These are phyloP conservation scores for Gremmenia infestans DNA, from an alignment of 2,329 filamentous ascomycete species.

Conservation along the genomic window DNA sequence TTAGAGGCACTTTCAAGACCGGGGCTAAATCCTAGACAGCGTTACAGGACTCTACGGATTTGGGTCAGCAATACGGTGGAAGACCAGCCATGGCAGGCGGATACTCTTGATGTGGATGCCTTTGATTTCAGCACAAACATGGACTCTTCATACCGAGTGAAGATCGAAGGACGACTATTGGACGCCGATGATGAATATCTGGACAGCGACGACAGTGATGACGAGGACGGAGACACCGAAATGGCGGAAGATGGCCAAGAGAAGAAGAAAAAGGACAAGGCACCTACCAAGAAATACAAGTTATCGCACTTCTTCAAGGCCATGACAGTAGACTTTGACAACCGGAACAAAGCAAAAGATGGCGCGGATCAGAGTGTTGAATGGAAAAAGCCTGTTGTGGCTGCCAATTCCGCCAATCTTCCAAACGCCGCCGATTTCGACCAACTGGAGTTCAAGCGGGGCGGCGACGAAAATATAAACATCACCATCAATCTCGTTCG, in stretches of 20 bases:
- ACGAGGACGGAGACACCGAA: slow-evolving; percentile 39
- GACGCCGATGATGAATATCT: slow-evolving; percentile 59
- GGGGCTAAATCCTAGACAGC: slow-evolving; percentile 38
- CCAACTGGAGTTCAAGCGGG: slow-evolving; percentile 84
- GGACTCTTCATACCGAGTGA: slow-evolving; percentile 80
- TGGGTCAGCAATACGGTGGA: slow-evolving; percentile 95
- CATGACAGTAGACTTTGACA: slow-evolving; percentile 69
- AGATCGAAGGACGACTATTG: slow-evolving; percentile 82
- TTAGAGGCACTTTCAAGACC: background rate
- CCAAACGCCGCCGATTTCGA: slow-evolving; percentile 75
- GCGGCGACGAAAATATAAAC: slow-evolving; percentile 87
- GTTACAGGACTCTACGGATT: slow-evolving; percentile 79
- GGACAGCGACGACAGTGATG: slow-evolving; percentile 44
- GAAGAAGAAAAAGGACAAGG: slow-evolving; percentile 34
- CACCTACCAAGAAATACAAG: slow-evolving; percentile 45
- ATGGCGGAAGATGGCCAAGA: slow-evolving; percentile 52
- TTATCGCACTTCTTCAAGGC: slow-evolving; percentile 79
- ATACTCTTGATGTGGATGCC: slow-evolving; percentile 61
- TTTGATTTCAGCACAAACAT: slow-evolving; percentile 77
- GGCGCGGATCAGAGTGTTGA: slow-evolving; percentile 59
- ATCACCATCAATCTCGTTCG: slow-evolving; percentile 81
- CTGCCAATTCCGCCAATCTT: slow-evolving; percentile 44
- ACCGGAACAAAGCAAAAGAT: slow-evolving; percentile 50
- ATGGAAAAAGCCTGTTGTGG: slow-evolving; percentile 74
- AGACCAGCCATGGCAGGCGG: slow-evolving; percentile 87